phyloP scores from a whole-genome alignment of 805 yeast genomes.

The Dipodascopsis tothii region DNA sequence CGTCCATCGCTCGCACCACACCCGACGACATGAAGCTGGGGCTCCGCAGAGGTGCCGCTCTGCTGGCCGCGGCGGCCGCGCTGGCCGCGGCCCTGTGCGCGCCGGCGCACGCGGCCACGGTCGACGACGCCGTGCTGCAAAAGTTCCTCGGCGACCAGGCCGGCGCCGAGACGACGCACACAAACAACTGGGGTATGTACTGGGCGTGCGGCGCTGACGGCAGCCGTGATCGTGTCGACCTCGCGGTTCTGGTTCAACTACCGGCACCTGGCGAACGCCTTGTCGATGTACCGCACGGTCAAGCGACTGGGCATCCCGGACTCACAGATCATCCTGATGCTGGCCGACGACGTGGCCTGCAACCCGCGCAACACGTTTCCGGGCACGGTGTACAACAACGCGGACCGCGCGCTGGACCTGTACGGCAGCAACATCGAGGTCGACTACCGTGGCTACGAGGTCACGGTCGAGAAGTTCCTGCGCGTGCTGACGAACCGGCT shows the following conservation, averaged over 20 bases:
- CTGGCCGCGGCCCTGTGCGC: too few species aligned
- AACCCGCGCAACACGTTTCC: slow-evolving; percentile 94
- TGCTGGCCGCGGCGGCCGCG: too few species aligned
- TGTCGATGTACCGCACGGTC: slow-evolving; percentile 91
- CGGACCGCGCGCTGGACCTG: slow-evolving; percentile 82
- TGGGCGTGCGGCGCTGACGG: slow-evolving; percentile 29
- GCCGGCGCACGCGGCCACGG: not conserved
- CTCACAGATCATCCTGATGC: slow-evolving; percentile 91
- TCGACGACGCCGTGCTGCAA: not conserved
- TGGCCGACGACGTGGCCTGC: slow-evolving; percentile 95
- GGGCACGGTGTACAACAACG: slow-evolving; percentile 90
- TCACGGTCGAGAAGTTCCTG: slow-evolving; percentile 94
- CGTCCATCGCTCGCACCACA: too few species aligned
- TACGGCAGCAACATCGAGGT: slow-evolving; percentile 94
- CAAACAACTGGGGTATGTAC: slow-evolving; percentile 47
- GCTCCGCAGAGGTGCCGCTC: too few species aligned
- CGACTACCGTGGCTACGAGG: slow-evolving; percentile 95
- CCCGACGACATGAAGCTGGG: too few species aligned
- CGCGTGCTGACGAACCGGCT: slow-evolving; percentile 89
- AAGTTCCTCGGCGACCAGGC: not conserved
- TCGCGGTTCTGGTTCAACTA: slow-evolving; percentile 98
- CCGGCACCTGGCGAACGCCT: slow-evolving; percentile 92
- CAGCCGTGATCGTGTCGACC: slow-evolving; percentile 85
- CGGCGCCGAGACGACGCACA: slow-evolving; percentile 35
- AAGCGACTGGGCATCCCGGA: slow-evolving; percentile 95